These are phyloP conservation scores for Debaryomycetaceae sp. DNA, from an alignment of 1,139 yeast species.

Conservation along the genomic window DNA sequence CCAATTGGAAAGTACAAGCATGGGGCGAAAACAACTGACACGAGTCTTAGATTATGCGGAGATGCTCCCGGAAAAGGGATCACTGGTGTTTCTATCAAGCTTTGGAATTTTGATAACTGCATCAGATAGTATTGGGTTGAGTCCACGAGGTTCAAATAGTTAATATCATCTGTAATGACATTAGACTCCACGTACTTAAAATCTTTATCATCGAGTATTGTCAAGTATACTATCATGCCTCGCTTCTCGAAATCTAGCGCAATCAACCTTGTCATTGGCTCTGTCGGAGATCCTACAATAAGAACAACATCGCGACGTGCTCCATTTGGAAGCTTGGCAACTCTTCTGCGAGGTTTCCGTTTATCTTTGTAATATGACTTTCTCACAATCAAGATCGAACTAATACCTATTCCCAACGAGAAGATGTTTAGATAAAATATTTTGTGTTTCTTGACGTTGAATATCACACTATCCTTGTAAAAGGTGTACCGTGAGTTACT, in stretches of 20 bases:
- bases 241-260: slow-evolving; percentile 73
- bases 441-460: not conserved
- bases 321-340: slow-evolving; percentile 62
- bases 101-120: slow-evolving; percentile 35
- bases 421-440: slow-evolving; percentile 9
- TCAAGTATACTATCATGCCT: slow-evolving; percentile 77
- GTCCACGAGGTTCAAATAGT: slow-evolving; percentile 38
- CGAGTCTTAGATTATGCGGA: slow-evolving; percentile 50
- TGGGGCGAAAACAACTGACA: slow-evolving; percentile 62
- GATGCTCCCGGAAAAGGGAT: slow-evolving; percentile 51
- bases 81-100: slow-evolving; percentile 35
- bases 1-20: slow-evolving; percentile 66
- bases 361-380: not conserved
- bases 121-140: slow-evolving; percentile 26
- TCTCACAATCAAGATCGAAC: slow-evolving; percentile 13
- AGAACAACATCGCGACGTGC: slow-evolving; percentile 73
- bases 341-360: slow-evolving; percentile 44
- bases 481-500: not conserved
- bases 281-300: slow-evolving; percentile 74
- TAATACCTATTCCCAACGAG: slow-evolving; percentile 29
- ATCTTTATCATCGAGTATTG: slow-evolving; percentile 65
- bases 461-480: not conserved
- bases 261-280: slow-evolving; percentile 66
- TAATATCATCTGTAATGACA: slow-evolving; percentile 51
- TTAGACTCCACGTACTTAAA: slow-evolving; percentile 55